Conservation (phyloP, 331 rosid species). For the Phaseolus coccineus region DNA sequence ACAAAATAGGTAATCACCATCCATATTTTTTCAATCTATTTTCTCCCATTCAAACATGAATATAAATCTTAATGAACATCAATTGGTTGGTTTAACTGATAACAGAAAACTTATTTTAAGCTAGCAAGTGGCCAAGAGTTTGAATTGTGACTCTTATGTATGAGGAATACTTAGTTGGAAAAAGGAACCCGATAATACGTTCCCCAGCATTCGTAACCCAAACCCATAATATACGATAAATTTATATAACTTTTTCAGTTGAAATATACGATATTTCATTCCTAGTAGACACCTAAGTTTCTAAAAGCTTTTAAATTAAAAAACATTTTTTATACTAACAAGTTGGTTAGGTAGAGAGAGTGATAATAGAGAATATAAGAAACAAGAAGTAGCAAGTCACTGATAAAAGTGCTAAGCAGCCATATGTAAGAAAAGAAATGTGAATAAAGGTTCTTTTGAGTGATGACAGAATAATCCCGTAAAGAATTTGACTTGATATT, state of each 20-base stretch:
- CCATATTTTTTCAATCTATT: too few species aligned
- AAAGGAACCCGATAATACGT: too few species aligned
- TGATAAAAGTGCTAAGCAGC: neutral
- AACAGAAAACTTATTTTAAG: too few species aligned
- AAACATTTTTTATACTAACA: neutral
- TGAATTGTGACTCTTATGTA: too few species aligned
- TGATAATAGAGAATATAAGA: neutral
- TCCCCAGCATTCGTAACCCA: neutral
- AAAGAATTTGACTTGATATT: neutral
- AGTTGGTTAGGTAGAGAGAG: conserved; percentile 14
- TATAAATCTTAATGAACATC: too few species aligned
- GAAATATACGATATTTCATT: neutral
- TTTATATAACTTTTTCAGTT: neutral
- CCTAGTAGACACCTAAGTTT: neutral
- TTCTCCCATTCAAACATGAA: too few species aligned
- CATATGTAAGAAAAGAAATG: neutral
- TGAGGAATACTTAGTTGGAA: too few species aligned
- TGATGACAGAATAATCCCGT: conserved; percentile 8
- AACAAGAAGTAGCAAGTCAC: neutral
- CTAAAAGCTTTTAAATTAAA: neutral
- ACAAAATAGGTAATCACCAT: too few species aligned
- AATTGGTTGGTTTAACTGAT: too few species aligned
- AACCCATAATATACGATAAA: neutral
- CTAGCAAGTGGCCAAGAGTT: too few species aligned
- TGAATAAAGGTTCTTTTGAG: conserved; percentile 13